phyloP scores from a whole-genome alignment of 768 basidiomycete genomes.

The Gyrodon lividus region DNA sequence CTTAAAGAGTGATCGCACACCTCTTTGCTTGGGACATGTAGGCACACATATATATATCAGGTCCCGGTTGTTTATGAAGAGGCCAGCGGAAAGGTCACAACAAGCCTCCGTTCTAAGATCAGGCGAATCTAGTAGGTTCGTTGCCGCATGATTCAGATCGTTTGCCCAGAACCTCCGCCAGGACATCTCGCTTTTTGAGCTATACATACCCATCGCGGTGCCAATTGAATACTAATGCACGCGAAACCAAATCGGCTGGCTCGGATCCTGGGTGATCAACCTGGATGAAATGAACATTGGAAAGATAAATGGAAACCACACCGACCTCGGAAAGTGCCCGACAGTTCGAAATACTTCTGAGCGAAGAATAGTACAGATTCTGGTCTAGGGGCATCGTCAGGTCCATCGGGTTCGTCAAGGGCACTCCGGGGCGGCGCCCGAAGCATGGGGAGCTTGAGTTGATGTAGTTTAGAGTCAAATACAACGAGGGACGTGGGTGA shows the following conservation, averaged over 20 bases:
- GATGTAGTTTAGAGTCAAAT: slow-evolving; percentile 59
- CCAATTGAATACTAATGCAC: slow-evolving; percentile 8
- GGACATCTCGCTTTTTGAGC: background rate
- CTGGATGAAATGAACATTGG: background rate
- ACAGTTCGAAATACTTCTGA: slow-evolving; percentile 56
- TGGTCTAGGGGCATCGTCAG: slow-evolving; percentile 23
- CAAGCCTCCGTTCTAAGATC: background rate
- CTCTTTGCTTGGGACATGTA: too few species aligned
- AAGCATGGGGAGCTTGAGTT: slow-evolving; percentile 49
- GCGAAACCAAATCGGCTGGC: slow-evolving; percentile 1
- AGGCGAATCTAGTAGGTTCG: background rate
- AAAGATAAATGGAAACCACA: slow-evolving; percentile 15
- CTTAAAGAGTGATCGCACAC: too few species aligned
- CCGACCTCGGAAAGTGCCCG: slow-evolving; percentile 45
- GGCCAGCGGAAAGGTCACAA: background rate
- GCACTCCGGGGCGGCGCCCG: slow-evolving; percentile 23
- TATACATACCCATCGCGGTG: slow-evolving; percentile 10
- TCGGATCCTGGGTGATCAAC: slow-evolving; percentile 9
- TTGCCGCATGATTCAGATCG: background rate
- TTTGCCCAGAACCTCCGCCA: slow-evolving; percentile 5
- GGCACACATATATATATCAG: too few species aligned
- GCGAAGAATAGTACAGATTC: slow-evolving; percentile 41
- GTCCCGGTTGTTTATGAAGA: too few species aligned
- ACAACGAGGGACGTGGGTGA: slow-evolving; percentile 42
- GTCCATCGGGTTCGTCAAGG: slow-evolving; percentile 15